These are phyloP conservation scores for Aspergillus heteromorphus DNA, from an alignment of 495 filamentous ascomycete genomes.

Conservation along the genomic window DNA sequence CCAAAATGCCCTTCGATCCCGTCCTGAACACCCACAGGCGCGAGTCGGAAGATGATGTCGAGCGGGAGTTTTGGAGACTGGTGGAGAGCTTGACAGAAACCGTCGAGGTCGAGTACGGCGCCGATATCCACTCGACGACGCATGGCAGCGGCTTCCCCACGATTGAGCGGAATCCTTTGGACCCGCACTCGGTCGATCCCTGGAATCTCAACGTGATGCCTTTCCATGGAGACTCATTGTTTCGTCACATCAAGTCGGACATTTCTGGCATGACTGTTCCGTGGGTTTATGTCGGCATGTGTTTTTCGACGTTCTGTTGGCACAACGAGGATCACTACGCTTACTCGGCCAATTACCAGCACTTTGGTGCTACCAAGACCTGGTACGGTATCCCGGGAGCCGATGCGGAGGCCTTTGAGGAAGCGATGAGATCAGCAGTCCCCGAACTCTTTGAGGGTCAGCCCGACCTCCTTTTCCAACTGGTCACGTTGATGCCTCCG, in stretches of 20 bases:
- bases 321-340: constrained; percentile 98
- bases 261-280: constrained; percentile 99
- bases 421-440: constrained; percentile 90
- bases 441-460: constrained; percentile 97
- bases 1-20: constrained; percentile 85
- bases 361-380: constrained; percentile 97
- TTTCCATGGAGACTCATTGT: constrained; percentile 84
- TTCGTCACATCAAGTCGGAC: constrained; percentile 95
- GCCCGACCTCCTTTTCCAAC: constrained; percentile 92
- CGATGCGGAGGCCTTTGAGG: constrained; percentile 90
- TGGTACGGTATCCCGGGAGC: constrained; percentile 98
- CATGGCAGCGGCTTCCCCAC: constrained; percentile 98
- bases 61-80: constrained; percentile 93
- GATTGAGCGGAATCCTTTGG: constrained; percentile 80
- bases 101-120: constrained; percentile 96
- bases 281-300: constrained; percentile 99
- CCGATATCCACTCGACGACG: constrained; percentile 97
- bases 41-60: constrained; percentile 92
- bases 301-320: constrained; percentile 99
- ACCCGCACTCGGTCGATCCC: constrained; percentile 79
- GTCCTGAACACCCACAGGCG: constrained; percentile 70
- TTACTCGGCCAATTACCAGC: constrained; percentile 98
- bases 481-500: constrained; percentile 89
- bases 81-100: constrained; percentile 91
- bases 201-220: constrained; percentile 98